Evolutionary conservation across 306 rosid species (phyloP).

Genomic region (Potentilla sterilis): DNA sequence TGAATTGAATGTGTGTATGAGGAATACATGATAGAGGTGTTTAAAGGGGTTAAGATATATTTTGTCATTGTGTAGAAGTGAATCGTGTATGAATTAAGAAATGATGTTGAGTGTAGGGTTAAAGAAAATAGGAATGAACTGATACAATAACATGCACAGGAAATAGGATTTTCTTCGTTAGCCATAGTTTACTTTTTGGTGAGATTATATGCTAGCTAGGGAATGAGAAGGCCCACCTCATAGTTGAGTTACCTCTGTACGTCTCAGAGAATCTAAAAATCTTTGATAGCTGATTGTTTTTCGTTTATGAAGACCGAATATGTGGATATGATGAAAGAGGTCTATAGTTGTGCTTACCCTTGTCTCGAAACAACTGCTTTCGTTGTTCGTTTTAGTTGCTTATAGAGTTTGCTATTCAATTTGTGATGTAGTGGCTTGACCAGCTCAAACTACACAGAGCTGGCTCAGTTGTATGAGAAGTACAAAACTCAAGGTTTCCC

Average conservation of each 20-base stretch:
- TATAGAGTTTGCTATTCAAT: slow-evolving; percentile 8
- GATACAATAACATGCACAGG: background rate
- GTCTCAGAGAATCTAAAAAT: background rate
- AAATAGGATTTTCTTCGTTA: background rate
- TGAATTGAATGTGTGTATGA: background rate
- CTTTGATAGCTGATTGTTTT: background rate
- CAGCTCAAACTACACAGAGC: slow-evolving; percentile 93
- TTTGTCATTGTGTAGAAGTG: background rate
- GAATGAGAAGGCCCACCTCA: background rate
- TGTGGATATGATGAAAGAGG: background rate
- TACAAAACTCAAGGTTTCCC: slow-evolving; percentile 75
- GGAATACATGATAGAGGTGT: background rate
- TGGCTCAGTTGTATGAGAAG: slow-evolving; percentile 74
- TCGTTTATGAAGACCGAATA: too few relatives aligned
- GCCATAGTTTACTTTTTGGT: background rate
- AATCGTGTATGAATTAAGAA: background rate
- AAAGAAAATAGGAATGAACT: background rate
- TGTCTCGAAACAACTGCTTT: background rate
- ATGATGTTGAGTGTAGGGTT: background rate
- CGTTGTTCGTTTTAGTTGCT: background rate
- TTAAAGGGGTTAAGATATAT: background rate
- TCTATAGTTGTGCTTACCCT: background rate
- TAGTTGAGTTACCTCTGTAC: background rate
- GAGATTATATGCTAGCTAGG: background rate
- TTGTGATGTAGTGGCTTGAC: slow-evolving; percentile 88